Conservation (phyloP, 306 rosid species). For the Rubus parviflorus region DNA sequence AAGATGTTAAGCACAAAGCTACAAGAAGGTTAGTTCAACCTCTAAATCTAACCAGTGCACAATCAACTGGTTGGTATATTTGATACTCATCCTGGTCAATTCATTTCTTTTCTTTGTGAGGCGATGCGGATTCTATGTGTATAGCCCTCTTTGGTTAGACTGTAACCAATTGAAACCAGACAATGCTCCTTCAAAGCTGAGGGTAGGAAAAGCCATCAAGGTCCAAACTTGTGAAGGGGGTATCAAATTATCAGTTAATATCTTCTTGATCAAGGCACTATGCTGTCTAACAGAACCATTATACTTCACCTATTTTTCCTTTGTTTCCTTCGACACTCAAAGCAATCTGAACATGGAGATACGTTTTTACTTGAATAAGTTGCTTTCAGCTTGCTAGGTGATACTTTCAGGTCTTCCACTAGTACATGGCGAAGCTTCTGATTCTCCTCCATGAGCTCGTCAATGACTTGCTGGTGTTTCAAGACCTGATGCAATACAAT, state of each 20-base stretch:
- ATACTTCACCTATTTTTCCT: slow-evolving; percentile 45
- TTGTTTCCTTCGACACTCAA: slow-evolving; percentile 83
- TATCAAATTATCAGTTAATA: background rate
- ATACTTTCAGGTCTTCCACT: slow-evolving; percentile 73
- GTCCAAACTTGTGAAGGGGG: slow-evolving; percentile 3
- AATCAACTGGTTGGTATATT: background rate
- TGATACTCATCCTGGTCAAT: no score
- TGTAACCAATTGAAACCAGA: background rate
- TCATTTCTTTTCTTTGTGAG: background rate
- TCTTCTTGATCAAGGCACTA: slow-evolving; percentile 20
- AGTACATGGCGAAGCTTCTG: slow-evolving; percentile 79
- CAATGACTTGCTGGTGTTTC: slow-evolving; percentile 85
- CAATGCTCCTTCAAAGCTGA: background rate
- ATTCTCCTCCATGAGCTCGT: slow-evolving; percentile 82
- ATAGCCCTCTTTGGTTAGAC: background rate
- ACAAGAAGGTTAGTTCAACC: background rate
- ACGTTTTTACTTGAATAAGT: slow-evolving; percentile 49
- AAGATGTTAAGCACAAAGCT: background rate
- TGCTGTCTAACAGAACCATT: background rate
- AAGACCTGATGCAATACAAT: slow-evolving; percentile 53
- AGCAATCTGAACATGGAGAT: slow-evolving; percentile 62
- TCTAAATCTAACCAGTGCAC: background rate
- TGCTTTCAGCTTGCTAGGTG: slow-evolving; percentile 63
- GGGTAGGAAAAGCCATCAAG: slow-evolving; percentile 19
- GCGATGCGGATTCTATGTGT: background rate